Percentiles rank a stretch among this genome's conserved stretches.
Evolutionary conservation across 441 rosid species (phyloP).

Genomic region (Rhodomyrtus psidioides): DNA sequence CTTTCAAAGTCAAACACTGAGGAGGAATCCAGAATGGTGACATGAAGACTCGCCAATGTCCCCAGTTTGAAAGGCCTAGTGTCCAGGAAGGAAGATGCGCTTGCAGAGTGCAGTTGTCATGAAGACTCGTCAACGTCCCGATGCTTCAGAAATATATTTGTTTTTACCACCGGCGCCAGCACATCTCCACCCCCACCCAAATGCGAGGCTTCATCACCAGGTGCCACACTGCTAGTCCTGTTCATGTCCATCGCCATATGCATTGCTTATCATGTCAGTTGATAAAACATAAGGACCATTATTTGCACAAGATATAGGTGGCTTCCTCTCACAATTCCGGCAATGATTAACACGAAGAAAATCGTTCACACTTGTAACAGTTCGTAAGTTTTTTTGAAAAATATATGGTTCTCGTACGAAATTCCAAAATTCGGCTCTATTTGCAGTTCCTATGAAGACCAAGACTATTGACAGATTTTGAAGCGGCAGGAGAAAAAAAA

Average conservation of each 20-base stretch:
- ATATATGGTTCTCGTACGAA: not conserved
- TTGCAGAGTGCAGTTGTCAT: no score
- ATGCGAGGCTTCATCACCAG: not conserved
- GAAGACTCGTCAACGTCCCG: not conserved
- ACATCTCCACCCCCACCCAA: accelerated
- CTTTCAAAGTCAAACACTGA: not conserved
- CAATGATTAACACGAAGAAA: not conserved
- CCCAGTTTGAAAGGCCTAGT: no score
- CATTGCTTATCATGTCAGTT: not conserved
- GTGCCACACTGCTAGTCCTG: not conserved
- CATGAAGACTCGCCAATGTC: no score
- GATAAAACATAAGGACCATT: not conserved
- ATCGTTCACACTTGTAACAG: not conserved
- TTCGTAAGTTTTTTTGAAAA: not conserved
- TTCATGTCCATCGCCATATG: not conserved
- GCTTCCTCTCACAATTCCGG: not conserved
- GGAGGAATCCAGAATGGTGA: not conserved
- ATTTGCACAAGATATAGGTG: not conserved
- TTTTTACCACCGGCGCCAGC: not conserved
- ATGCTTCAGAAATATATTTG: not conserved
- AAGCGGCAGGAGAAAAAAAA: not conserved
- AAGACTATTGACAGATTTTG: not conserved
- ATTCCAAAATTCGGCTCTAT: not conserved
- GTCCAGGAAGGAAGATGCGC: no score
- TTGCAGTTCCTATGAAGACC: not conserved